Evolutionary conservation across 148 eudicot species (phyloP).

Genomic region (Suaeda aralocaspica): DNA sequence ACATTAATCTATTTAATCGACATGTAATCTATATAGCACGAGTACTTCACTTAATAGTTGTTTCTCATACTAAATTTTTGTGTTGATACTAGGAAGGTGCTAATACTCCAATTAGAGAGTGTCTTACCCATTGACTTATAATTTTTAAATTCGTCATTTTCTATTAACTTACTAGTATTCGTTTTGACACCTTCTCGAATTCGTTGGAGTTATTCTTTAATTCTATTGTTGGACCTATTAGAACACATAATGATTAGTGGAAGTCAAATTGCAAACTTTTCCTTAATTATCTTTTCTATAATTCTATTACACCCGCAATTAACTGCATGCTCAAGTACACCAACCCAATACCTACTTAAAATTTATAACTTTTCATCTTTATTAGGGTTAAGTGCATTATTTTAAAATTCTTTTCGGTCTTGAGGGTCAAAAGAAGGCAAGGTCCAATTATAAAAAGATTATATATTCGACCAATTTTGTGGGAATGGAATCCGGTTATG

Average conservation of each 20-base stretch:
- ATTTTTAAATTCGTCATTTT: no score
- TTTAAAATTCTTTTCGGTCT: neutral
- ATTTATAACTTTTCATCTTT: neutral
- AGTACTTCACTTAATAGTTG: no score
- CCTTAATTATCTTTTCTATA: no score
- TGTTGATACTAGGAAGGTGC: no score
- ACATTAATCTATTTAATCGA: neutral
- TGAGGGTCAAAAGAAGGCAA: neutral
- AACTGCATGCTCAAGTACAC: neutral
- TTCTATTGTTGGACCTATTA: neutral
- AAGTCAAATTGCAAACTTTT: neutral
- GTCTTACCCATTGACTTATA: no score
- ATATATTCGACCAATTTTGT: slow-evolving; percentile 3
- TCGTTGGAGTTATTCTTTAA: no score
- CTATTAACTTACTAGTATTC: no score
- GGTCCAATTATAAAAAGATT: neutral
- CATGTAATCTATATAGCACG: neutral
- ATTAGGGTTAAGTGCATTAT: neutral
- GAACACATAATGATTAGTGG: neutral
- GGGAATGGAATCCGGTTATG: neutral
- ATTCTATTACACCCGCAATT: slow-evolving; percentile 10
- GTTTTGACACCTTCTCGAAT: no score
- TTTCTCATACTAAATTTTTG: no score
- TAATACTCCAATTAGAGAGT: no score
- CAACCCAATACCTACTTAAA: slow-evolving; percentile 2